These are phyloP conservation scores for Yamadazyma atmosphaerica DNA, from an alignment of 1,139 yeast species.

Conservation along the genomic window DNA sequence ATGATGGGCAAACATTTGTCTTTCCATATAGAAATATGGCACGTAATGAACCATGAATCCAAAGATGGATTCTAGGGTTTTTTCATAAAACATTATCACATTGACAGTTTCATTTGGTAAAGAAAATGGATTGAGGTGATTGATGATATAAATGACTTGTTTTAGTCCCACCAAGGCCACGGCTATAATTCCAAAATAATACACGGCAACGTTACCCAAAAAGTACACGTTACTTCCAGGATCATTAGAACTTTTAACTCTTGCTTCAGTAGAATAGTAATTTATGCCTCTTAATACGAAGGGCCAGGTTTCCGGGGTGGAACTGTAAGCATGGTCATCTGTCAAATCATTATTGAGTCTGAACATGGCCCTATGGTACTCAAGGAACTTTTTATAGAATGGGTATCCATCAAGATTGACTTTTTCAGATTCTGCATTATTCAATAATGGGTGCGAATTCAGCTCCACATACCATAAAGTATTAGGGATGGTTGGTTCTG, in stretches of 20 bases:
- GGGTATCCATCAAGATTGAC: constrained; percentile 25
- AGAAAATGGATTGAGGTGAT: constrained; percentile 35
- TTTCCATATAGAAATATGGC: constrained; percentile 33
- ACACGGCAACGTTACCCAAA: constrained; percentile 38
- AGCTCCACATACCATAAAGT: constrained; percentile 67
- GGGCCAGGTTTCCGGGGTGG: constrained; percentile 44
- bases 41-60: constrained; percentile 40
- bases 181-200: constrained; percentile 27
- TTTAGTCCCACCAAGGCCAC: constrained; percentile 21
- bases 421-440: constrained; percentile 26
- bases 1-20: constrained; percentile 41
- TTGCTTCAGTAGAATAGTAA: constrained; percentile 25
- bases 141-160: constrained; percentile 21
- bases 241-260: constrained; percentile 20
- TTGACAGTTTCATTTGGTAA: constrained; percentile 16
- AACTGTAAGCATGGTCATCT: constrained; percentile 27
- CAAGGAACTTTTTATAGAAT: constrained; percentile 31
- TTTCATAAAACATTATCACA: constrained; percentile 20
- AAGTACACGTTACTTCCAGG: constrained; percentile 29
- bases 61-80: constrained; percentile 25
- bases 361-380: constrained; percentile 38
- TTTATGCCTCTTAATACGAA: constrained; percentile 34
- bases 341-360: constrained; percentile 28
- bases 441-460: constrained; percentile 53
- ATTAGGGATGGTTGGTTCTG: constrained; percentile 57